Evolutionary conservation across 208 protist species (phyloP), one percentile per base, ranked within the genome.

Genomic region (Leishmania tarentolae): DNA sequence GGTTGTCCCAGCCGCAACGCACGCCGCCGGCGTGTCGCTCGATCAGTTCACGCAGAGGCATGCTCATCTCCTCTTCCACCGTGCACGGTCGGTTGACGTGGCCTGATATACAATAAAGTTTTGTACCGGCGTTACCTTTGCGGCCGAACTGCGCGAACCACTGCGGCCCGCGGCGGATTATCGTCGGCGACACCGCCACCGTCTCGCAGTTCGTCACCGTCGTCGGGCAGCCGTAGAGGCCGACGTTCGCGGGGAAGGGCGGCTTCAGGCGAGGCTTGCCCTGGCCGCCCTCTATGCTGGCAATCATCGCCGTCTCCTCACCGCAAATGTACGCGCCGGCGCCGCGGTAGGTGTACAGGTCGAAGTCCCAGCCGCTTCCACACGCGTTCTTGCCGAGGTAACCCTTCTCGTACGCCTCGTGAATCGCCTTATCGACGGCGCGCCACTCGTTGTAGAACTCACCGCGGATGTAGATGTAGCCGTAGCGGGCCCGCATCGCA

Each of bases 201-300:
- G 99, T 99, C 88, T 99, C 99, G 73, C 99, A 99, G 83, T 99
- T 99, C 69, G 99, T 99, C 15, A 99, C 99, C 24, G 99, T 99
- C 5, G 99, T 99, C 44, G 99, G 99, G 92, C 99, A 99, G 61
- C 98, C 97, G 87, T 99, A 99, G 31, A 99, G 93, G 77, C 99
- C 99, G 53, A 99, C 95, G 82, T 99, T 99, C 19, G 99, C 99
- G 6, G 99, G 99, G 91, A 99, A 99, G 21, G 99, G 99, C 57
- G 99, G 99, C 94, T 99, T 99, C 81, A 99, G 92, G 71, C 99
- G 91, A 63, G 99, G 99, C 87, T 99, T 99, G 63, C 99, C 98
- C 68, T 91, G 96, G 56, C 98, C 98, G 50, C 99, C 99, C 84
- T 99, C 99, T 42, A 99, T 78, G 66, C 92, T 98, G 77, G 99